Evolutionary conservation across 768 basidiomycete genomes (phyloP).

Genomic region (Trametes maxima): DNA sequence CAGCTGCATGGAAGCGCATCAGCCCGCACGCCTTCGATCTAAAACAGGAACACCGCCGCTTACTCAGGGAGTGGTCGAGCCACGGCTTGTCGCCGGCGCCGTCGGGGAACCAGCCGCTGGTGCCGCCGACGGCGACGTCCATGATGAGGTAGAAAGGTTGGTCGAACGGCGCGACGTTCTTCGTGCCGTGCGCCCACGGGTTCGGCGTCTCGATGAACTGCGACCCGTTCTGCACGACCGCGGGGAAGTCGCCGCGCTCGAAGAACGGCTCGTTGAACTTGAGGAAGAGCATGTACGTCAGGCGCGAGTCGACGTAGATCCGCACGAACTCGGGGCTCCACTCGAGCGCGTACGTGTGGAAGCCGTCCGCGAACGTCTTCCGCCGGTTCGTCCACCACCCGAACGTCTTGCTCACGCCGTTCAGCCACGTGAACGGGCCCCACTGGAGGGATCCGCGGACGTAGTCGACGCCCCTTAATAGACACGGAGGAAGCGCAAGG

Average conservation of each 20-base stretch:
- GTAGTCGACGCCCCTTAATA: slow-evolving; percentile 42
- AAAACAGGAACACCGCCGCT: slow-evolving; percentile 1
- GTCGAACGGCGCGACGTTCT: slow-evolving; percentile 81
- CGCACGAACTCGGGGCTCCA: slow-evolving; percentile 86
- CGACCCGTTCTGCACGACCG: slow-evolving; percentile 56
- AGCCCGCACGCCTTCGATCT: not conserved
- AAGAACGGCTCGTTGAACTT: slow-evolving; percentile 82
- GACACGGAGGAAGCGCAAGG: not conserved
- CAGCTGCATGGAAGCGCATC: slow-evolving; percentile 42
- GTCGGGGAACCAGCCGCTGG: slow-evolving; percentile 94
- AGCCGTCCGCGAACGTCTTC: slow-evolving; percentile 64
- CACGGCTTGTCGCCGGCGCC: slow-evolving; percentile 75
- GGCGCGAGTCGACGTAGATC: slow-evolving; percentile 80
- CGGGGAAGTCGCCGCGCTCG: slow-evolving; percentile 72
- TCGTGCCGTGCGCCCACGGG: slow-evolving; percentile 71
- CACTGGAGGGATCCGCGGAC: slow-evolving; percentile 51
- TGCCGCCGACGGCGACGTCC: slow-evolving; percentile 83
- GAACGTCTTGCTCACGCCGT: slow-evolving; percentile 64
- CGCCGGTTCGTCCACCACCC: slow-evolving; percentile 76
- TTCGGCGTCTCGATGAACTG: slow-evolving; percentile 65
- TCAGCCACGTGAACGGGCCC: slow-evolving; percentile 46
- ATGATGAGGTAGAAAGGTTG: slow-evolving; percentile 86
- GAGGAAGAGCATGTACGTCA: slow-evolving; percentile 70
- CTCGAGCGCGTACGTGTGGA: slow-evolving; percentile 83
- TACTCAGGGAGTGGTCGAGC: slow-evolving; percentile 63